Percentiles rank a stretch among this genome's conserved stretches.
phyloP scores from a whole-genome alignment of 148 eudicot species.

The Camellia granthamiana region DNA sequence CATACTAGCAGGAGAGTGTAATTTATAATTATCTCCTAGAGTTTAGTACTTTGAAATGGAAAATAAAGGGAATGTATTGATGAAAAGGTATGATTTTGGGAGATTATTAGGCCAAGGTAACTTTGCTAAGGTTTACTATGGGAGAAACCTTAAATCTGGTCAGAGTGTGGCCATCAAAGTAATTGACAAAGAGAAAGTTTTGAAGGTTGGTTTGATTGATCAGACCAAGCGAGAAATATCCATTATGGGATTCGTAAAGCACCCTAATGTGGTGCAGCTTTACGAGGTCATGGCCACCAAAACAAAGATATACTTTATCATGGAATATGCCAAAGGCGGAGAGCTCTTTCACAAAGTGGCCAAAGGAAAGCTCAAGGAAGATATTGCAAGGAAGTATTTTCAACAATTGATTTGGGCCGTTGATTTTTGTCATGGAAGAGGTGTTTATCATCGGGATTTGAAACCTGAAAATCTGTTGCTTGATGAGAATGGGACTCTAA shows the following conservation, averaged over 20 bases:
- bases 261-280: constrained; percentile 55
- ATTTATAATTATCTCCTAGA: constrained; percentile 10
- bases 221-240: constrained; percentile 85
- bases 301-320: constrained; percentile 63
- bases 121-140: constrained; percentile 82
- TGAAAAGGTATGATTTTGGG: constrained; percentile 71
- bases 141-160: constrained; percentile 50
- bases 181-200: constrained; percentile 66
- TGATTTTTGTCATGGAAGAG: constrained; percentile 62
- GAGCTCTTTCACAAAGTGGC: constrained; percentile 79
- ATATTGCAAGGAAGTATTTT: constrained; percentile 57
- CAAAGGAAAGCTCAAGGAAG: constrained; percentile 69
- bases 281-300: constrained; percentile 85
- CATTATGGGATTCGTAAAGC: constrained; percentile 63
- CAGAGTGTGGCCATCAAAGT: constrained; percentile 76
- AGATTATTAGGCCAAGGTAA: constrained; percentile 71
- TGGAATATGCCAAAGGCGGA: constrained; percentile 86
- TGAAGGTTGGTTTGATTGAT: constrained; percentile 53
- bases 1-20: constrained; percentile 13
- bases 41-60: constrained; percentile 34
- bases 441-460: constrained; percentile 84
- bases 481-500: constrained; percentile 62
- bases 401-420: constrained; percentile 66
- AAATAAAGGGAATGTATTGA: constrained; percentile 46
- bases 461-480: constrained; percentile 73